Percentiles rank a stretch among this genome's conserved stretches.
Conservation (phyloP, 164 flowering plant genomes). For the Magnolia changhungtana region DNA sequence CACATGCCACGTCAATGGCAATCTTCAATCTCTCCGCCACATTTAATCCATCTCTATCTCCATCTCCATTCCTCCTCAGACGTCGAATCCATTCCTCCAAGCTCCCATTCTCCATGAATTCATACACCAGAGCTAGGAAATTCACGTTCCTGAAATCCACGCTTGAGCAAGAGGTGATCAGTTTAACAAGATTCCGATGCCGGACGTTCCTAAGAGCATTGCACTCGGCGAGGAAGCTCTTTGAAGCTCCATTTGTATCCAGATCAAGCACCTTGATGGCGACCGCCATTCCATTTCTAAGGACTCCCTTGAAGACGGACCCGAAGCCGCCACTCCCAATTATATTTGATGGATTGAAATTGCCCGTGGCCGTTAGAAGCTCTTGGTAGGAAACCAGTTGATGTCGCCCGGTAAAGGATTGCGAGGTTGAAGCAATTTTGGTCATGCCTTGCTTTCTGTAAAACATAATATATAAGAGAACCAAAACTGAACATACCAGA, state of each 20-base stretch:
- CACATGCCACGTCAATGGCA: constrained; percentile 3
- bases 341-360: neutral
- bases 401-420: constrained; percentile 16
- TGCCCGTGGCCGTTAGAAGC: neutral
- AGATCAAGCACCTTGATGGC: constrained; percentile 7
- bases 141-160: neutral
- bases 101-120: neutral
- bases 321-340: constrained; percentile 5
- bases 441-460: neutral
- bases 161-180: neutral
- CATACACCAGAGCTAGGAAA: constrained; percentile 2
- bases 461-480: neutral
- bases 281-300: neutral
- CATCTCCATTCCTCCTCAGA: neutral
- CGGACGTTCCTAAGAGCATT: neutral
- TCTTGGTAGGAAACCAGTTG: neutral
- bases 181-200: neutral
- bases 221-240: constrained; percentile 1
- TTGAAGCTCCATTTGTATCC: neutral
- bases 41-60: neutral
- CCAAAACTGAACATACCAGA: neutral
- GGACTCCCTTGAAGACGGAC: neutral
- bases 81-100: neutral
- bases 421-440: neutral
- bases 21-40: neutral